These are phyloP conservation scores for Plasmodium inui DNA, from an alignment of 169 alveolate species.

Conservation along the genomic window DNA sequence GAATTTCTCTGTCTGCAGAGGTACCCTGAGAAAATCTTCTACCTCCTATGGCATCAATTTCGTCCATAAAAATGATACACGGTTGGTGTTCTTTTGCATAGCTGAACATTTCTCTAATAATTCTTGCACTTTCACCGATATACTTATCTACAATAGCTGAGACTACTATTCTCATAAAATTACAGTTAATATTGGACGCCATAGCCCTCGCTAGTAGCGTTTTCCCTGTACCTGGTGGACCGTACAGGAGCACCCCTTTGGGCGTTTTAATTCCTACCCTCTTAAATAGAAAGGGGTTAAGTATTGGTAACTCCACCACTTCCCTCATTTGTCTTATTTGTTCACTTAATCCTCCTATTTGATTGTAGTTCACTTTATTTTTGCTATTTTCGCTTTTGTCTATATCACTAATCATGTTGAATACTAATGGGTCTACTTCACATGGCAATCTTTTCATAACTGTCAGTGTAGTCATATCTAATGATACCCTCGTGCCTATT, in stretches of 20 bases:
- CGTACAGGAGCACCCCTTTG: slow-evolving; percentile 98
- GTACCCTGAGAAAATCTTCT: slow-evolving; percentile 98
- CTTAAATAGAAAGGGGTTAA: slow-evolving; percentile 97
- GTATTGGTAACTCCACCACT: slow-evolving; percentile 98
- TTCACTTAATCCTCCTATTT: slow-evolving; percentile 97
- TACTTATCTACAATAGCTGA: slow-evolving; percentile 99
- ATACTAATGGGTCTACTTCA: slow-evolving; percentile 99
- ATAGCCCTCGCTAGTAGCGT: slow-evolving; percentile 99
- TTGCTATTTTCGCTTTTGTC: slow-evolving; percentile 79
- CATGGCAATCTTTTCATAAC: slow-evolving; percentile 97
- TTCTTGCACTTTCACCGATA: slow-evolving; percentile 99
- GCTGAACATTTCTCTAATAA: slow-evolving; percentile 98
- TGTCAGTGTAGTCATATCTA: slow-evolving; percentile 99
- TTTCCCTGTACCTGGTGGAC: slow-evolving; percentile 99
- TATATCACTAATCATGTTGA: slow-evolving; percentile 97
- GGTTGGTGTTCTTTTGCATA: slow-evolving; percentile 99
- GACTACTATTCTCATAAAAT: slow-evolving; percentile 98
- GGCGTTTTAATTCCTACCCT: slow-evolving; percentile 99
- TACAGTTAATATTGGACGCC: slow-evolving; percentile 98
- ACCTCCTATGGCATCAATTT: slow-evolving; percentile 99
- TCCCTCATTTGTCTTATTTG: slow-evolving; percentile 98
- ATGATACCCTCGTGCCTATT: slow-evolving; percentile 98
- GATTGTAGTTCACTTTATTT: slow-evolving; percentile 76
- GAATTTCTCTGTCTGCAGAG: slow-evolving; percentile 99
- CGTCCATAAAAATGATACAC: slow-evolving; percentile 99